phyloP scores from a whole-genome alignment of 148 eudicot genomes.

The Chenopodium berlandieri region DNA sequence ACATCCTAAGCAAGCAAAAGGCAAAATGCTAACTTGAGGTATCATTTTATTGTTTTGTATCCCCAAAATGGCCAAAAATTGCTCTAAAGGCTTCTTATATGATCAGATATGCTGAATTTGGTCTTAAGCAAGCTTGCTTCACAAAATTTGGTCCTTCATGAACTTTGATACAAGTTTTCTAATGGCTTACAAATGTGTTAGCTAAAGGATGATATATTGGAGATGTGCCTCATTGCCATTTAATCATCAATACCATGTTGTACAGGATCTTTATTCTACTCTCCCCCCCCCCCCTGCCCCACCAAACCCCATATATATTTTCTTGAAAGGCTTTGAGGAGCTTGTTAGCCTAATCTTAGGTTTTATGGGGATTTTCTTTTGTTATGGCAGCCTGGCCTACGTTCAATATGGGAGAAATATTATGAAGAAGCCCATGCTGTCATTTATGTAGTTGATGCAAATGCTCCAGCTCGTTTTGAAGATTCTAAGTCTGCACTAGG shows the following conservation, averaged over 20 bases:
- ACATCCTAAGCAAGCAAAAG: no score
- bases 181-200: not conserved
- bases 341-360: not conserved
- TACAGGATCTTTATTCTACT: not conserved
- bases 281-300: not conserved
- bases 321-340: not conserved
- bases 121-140: not conserved
- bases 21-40: no score
- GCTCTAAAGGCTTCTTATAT: not conserved
- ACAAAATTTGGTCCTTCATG: not conserved
- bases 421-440: conserved; percentile 99
- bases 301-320: no score
- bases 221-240: no score
- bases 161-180: not conserved
- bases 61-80: not conserved
- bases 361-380: conserved; percentile 13
- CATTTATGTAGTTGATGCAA: conserved; percentile 87
- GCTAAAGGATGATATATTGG: not conserved
- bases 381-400: conserved; percentile 78
- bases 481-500: conserved; percentile 94
- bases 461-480: conserved; percentile 84
- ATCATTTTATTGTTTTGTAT: not conserved
- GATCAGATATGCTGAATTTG: not conserved
- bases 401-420: conserved; percentile 98
- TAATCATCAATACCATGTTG: not conserved